These are phyloP conservation scores for Candida gigantensis DNA, from an alignment of 1,139 yeast species.

Conservation along the genomic window DNA sequence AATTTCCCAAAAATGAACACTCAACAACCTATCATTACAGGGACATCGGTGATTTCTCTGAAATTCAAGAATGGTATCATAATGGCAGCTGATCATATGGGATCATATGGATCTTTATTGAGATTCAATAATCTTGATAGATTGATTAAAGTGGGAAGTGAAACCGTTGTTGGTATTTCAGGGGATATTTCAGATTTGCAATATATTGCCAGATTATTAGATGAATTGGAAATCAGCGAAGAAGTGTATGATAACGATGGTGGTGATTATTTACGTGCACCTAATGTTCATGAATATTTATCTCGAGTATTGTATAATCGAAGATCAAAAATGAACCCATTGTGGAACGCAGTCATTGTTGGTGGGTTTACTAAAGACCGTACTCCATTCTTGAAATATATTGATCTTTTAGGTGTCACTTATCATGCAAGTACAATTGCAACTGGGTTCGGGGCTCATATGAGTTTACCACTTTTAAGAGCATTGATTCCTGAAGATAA, in stretches of 20 bases:
- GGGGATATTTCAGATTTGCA: conserved; percentile 97
- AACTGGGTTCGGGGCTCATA: conserved; percentile 94
- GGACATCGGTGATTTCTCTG: conserved; percentile 91
- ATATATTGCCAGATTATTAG: conserved; percentile 71
- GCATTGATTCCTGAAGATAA: conserved; percentile 77
- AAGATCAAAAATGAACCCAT: conserved; percentile 90
- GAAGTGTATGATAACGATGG: conserved; percentile 81
- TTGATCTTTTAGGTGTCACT: conserved; percentile 88
- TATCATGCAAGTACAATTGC: conserved; percentile 88
- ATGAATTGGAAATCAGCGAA: conserved; percentile 70
- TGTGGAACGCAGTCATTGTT: conserved; percentile 92
- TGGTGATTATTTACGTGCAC: conserved; percentile 72
- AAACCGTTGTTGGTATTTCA: conserved; percentile 88
- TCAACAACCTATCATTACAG: conserved; percentile 93
- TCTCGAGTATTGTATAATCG: conserved; percentile 83
- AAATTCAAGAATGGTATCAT: conserved; percentile 89
- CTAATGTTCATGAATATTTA: conserved; percentile 85
- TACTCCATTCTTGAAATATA: conserved; percentile 76
- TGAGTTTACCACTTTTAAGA: conserved; percentile 91
- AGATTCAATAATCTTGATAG: conserved; percentile 86
- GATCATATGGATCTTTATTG: conserved; percentile 89
- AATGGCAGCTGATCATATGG: conserved; percentile 93
- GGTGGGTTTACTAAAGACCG: conserved; percentile 78
- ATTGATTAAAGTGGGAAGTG: conserved; percentile 75
- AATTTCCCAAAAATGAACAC: conserved; percentile 77